Conservation (phyloP, 169 alveolate species). For the Plasmodium coatneyi region DNA sequence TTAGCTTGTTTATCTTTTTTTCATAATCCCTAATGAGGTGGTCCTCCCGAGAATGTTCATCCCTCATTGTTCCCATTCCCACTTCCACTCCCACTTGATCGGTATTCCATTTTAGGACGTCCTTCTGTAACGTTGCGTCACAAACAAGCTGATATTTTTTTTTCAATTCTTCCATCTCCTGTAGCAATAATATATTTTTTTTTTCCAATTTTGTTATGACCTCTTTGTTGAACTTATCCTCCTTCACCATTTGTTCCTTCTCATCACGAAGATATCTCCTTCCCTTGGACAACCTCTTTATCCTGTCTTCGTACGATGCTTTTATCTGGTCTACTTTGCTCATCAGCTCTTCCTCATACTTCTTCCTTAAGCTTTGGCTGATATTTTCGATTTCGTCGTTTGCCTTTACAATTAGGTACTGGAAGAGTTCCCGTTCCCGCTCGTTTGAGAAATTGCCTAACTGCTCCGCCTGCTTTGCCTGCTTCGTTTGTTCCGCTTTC, state of each 20-base stretch:
- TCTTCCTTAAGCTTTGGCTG: slow-evolving; percentile 7
- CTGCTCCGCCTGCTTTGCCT: background rate
- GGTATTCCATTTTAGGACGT: background rate
- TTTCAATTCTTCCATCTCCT: slow-evolving; percentile 24
- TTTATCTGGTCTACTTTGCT: background rate
- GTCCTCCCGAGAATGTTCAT: background rate
- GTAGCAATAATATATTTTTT: slow-evolving; percentile 2
- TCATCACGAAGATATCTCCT: background rate
- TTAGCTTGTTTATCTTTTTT: slow-evolving; percentile 25
- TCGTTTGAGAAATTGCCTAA: slow-evolving; percentile 17
- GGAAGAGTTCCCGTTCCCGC: slow-evolving; percentile 35
- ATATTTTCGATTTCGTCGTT: slow-evolving; percentile 39
- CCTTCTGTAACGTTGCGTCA: slow-evolving; percentile 7
- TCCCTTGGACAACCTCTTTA: background rate
- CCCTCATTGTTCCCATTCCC: background rate
- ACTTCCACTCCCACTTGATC: background rate
- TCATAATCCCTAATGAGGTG: slow-evolving; percentile 12
- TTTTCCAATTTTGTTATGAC: slow-evolving; percentile 22
- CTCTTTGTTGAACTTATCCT: slow-evolving; percentile 8
- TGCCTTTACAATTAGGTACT: slow-evolving; percentile 40
- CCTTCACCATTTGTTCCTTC: slow-evolving; percentile 12
- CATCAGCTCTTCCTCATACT: slow-evolving; percentile 11
- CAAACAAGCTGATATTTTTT: background rate
- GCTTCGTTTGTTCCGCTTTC: background rate
- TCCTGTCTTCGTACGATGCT: slow-evolving; percentile 13